Evolutionary conservation across 73 alveolate genomes (phyloP), one percentile per base, ranked within the genome.

Genomic region (Symbiodinium pilosum): DNA sequence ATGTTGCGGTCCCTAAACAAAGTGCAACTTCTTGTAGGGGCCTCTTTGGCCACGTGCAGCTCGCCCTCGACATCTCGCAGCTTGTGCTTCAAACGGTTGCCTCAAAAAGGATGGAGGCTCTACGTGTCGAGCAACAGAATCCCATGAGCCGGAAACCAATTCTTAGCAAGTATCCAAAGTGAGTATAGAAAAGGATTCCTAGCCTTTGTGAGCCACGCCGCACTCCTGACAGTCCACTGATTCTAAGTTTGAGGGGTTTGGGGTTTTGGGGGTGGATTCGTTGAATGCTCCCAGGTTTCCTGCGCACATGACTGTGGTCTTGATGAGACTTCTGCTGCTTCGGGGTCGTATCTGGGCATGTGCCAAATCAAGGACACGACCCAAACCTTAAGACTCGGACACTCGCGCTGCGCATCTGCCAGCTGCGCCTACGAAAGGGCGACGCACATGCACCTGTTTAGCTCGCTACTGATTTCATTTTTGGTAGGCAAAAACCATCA

Each of bases 11-110:
- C n/a, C n/a, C n/a, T n/a, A n/a, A 32, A 1, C 47, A 32, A 1
- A 32, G 24, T 75, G 39, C 8, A 30, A 2, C 5, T 32, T 18
- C 43, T 30, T n/a, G n/a, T n/a, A n/a, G n/a, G n/a, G 39, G 69
- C 95, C 95, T 89, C 87, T 28, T 77, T 89, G 95, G 95, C 95
- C 87, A 89, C 95, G 14, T 89, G 86, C 36, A 89, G 28, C 71
- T 89, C 95, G 43, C 75, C 42, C 95, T 89, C 95, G 28, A 68
- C 73, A 84, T 89, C 95, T 16, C 95, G 87, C 36, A 89, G 95
- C 71, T 68, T 89, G 87, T 89, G 95, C 87, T 64, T 59, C 87
- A 89, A 44, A 40, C 95, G 95, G 47, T 42, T 39, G 44, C 95
- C 95, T 89, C n/a, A 30, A 24, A 26, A 24, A 26, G 73, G 12